Base-by-base conservation (phyloP, 164 flowering plant genomes). In the Nymphaea colorata region DNA sequence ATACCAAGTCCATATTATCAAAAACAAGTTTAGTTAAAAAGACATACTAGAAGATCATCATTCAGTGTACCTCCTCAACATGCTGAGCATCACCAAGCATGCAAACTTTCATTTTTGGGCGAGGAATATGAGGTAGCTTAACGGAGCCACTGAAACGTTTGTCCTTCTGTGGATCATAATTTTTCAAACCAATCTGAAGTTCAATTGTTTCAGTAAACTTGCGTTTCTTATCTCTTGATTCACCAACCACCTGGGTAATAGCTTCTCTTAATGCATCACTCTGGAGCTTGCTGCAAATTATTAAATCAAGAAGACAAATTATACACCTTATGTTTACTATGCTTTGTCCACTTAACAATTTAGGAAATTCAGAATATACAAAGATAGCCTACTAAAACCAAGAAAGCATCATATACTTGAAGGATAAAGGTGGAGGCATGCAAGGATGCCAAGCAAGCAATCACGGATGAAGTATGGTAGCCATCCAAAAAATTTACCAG, bases 111-210 rank as follows among this genome's bases (percentile, higher is more conserved):
- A 80, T 77, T 72, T 80, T 78, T 25, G 82, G 82, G 4, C 82
- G 75, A 69, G 79, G 79, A 43, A 80, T 77, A 66, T 80, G 82
- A 6, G 82, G 82, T 44, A 80, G 59, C 72, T 70, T 80, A 11
- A 85, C 89, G 12, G 89, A 82, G 42, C 89, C 89, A 75, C 94
- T 88, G 81, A 88, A 88, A 76, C 94, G 87, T 77, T 88, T 88
- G 74, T 88, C 91, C 80, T 88, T 88, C 62, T 88, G 94, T 3
- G 91, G 91, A 67, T 88, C 91, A 71, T 88, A 88, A 69, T 88
- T 88, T 64, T 88, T 88, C 67, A 88, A 75, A 3, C 91, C 91
- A 77, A 85, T 87, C 76, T 88, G 95, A 17, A 88, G 90, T 70
- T 88, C 94, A 75, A 88, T 75, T 4, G 94, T 86, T 80, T 85